Base-by-base conservation (phyloP, 129 eudicot genomes). In the Saposhnikovia divaricata region DNA sequence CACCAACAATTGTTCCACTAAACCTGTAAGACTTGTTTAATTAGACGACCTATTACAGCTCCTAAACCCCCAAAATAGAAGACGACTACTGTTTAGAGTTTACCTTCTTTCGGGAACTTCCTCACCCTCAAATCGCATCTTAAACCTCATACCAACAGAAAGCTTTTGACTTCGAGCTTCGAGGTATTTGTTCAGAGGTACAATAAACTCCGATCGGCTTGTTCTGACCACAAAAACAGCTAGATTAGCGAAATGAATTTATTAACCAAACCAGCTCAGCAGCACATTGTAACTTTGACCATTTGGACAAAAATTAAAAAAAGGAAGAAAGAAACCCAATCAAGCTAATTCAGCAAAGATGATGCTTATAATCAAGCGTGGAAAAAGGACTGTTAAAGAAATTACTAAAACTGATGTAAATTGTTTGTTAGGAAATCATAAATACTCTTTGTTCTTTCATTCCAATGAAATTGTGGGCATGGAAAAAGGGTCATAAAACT, bases 41-140 rank as follows among this genome's bases (percentile, higher is more conserved):
- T 50, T 25, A 50, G 25, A 21, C 40, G 6, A 37, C 45, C 43
- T 57, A 19, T 74, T 57, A 18, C 55, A 57, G 70, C 81, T 76
- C 66, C 50, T 46, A 4, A 53, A 40, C 45, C 72, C 9, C 43
- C 48, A 83, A 80, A 76, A 11, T 9, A 82, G 72, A 21, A 78
- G 55, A 27, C 28, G 59, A 37, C 45, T 38, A 37, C 34, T 47
- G 51, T 43, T 34, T 38, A 25, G 34, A 47, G 44, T 43, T 34
- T 91, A 93, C 98, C 97, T 95, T 89, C 96, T 83, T 81, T 95
- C 99, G 78, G 92, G 99, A 86, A 85, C 93, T 80, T 90, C 94
- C 73, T 92, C 97, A 61, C 96, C 97, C 83, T 95, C 99, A 84
- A 92, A 95, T 61, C 85, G 83, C 97, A 95, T 92, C 82, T 88